Base-by-base conservation (phyloP, 2,329 filamentous ascomycete genomes). In the Thielaviopsis cerberus region DNA sequence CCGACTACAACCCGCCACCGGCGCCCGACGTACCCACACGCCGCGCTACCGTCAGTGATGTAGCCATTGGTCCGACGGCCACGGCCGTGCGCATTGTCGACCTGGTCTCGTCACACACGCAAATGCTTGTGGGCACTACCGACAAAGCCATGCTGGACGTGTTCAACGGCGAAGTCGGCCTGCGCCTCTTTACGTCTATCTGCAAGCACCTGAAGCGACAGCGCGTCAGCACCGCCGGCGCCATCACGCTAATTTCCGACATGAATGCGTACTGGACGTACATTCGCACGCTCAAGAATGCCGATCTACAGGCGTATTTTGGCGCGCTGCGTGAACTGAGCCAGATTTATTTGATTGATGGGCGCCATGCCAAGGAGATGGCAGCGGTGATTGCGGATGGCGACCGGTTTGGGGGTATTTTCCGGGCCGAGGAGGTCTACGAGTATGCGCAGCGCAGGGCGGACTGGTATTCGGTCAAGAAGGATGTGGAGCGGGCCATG, bases 161-260 rank as follows among this genome's bases (percentile, higher is more conserved):
- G 15, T 98, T 98, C 76, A 96, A 95, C 69, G 88, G 92, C 70
- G 92, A 98, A 72, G 91, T 98, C 25, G 92, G 92, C 0, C 79
- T 96, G 62, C 85, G 92, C 25, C 78, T 98, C 56, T 98, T 97
- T 72, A 83, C 85, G 22, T 86, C 88, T 20, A 76, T 98, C 55
- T 96, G 91, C 77, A 98, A 98, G 72, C 92, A 98, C 71, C 79
- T 98, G 63, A 98, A 98, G 74, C 85, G 91, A 10, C 92, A 97
- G 74, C 84, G 92, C 58, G 81, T 98, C 70, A 91, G 85, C 67
- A 87, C 88, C 25, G 84, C 88, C 61, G 92, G 92, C 58, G 88
- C 92, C 22, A 81, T 97, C 67, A 90, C 86, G 69, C 79, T 98
- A 62, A 97, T 98, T 67, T 89, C 88, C 61, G 92, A 98, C 73